phyloP scores from a whole-genome alignment of 441 rosid species.

The Erodium moschatum region DNA sequence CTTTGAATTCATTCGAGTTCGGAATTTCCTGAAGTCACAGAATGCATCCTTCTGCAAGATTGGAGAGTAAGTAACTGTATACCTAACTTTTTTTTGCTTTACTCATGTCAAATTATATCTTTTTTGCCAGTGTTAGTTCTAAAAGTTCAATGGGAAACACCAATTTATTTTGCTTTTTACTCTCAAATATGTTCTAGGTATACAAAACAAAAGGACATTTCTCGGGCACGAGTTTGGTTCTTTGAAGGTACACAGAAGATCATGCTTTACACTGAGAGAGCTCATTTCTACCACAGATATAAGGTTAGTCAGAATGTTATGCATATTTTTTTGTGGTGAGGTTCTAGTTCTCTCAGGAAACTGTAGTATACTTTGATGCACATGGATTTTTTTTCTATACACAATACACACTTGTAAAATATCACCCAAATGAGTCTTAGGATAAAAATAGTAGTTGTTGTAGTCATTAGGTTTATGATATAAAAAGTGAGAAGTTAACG shows the following conservation, averaged over 20 bases:
- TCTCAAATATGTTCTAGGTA: slow-evolving; percentile 35
- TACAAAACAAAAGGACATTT: slow-evolving; percentile 54
- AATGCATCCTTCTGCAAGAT: slow-evolving; percentile 79
- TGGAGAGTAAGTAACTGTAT: slow-evolving; percentile 59
- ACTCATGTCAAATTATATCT: not conserved
- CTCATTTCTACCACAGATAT: slow-evolving; percentile 78
- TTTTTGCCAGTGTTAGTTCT: not conserved
- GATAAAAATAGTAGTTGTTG: too few relatives aligned
- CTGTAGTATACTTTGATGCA: too few relatives aligned
- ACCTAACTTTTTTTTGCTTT: slow-evolving; percentile 12
- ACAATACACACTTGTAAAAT: too few relatives aligned
- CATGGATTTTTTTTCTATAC: too few relatives aligned
- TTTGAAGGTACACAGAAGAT: slow-evolving; percentile 61
- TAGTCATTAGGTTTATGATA: too few relatives aligned
- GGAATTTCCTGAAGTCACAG: slow-evolving; percentile 80
- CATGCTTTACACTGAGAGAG: slow-evolving; percentile 88
- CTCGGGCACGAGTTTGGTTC: slow-evolving; percentile 69
- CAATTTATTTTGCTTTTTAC: slow-evolving; percentile 9
- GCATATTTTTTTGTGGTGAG: too few relatives aligned
- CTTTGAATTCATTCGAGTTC: slow-evolving; percentile 72
- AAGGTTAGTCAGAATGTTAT: slow-evolving; percentile 40
- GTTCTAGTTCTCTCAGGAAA: too few relatives aligned
- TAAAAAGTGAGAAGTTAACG: too few relatives aligned
- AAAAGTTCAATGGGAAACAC: not conserved
- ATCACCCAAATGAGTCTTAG: too few relatives aligned